Evolutionary conservation across 164 flowering plant species (phyloP), one percentile per base, ranked within the genome.

Genomic region (Echeveria elegans): DNA sequence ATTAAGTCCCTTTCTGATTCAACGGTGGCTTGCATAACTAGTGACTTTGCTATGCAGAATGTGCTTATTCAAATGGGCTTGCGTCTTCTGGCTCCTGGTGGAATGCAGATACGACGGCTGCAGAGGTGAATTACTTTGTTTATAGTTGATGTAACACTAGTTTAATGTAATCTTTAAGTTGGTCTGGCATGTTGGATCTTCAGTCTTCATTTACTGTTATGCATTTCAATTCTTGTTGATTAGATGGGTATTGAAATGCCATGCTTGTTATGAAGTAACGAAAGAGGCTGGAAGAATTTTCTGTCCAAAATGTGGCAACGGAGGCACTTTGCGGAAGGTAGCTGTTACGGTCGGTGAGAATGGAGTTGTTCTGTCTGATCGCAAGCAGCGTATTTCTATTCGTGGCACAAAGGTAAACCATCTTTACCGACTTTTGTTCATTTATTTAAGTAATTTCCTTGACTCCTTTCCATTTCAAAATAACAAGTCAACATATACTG

Each of bases 31-130:
- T 95, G 99, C 76, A 68, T 89, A 63, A 95, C 99, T n/a, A 68
- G 86, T 77, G 99, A 95, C 72, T 95, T 74, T 80, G 97, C 99
- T 26, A 92, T 92, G 97, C 99, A 95, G 77, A 95, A 95, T 81
- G 99, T 92, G 66, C 72, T 95, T 66, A 83, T 95, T 72, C 99
- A 95, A 75, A 95, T 95, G 82, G 97, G 99, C 58, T 77, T 95
- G 69, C 90, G 97, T 23, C 82, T 95, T 67, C 66, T 92, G 65
- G 96, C 97, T 14, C 91, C 97, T 45, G 92, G 88, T 63, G 99
- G 99, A 66, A 85, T 85, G 89, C 99, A 95, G 80, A 92, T 95
- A 18, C 99, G 89, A 21, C 79, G 88, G 81, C 79, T 95, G 30
- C 92, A 92, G 72, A 88, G 99, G 99, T 92, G n/a, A 6, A 11